Base-by-base conservation (phyloP, 352 stramenopile genomes). In the Globisporangium abappressorium region DNA sequence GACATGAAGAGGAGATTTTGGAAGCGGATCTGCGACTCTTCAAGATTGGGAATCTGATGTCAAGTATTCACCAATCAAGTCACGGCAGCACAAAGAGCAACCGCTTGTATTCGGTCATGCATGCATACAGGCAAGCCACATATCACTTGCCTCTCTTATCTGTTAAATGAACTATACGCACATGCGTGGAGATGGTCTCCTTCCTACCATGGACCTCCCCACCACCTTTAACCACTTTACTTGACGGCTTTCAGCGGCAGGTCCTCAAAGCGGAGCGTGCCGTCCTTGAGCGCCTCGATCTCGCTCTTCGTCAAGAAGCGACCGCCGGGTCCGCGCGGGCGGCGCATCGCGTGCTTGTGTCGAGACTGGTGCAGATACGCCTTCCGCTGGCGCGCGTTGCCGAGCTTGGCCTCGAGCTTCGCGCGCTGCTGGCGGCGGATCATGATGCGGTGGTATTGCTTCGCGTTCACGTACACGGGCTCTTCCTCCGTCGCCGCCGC, bases 401-500 rank as follows among this genome's bases (percentile, higher is more conserved):
- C 85, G 15, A 95, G 75, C 72, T 96, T 94, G 22, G 86, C 84
- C 64, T 96, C 90, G 20, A 95, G 80, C 70, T 97, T 97, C 46
- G 88, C 85, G 46, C 88, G 81, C 70, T 94, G 87, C 64, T 97
- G 84, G 66, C 90, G 83, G 57, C 90, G 88, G 57, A 95, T 88
- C 82, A 97, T 91, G 69, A 97, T 97, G 22, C 90, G 85, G 69
- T 95, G 86, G 70, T 97, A 97, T 70, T 97, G 90, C 77, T 97
- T 97, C 56, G 88, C 90, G 68, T 97, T 97, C 43, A 97, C 90
- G 68, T 96, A 97, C 47, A 97, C 87, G 8, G 89, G 89, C 58
- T 95, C 87, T 71, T 97, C 89, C 38, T 97, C 89, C 3, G 3
- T 33, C 30, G 54, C 28, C 3, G 28, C 54, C 5, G 28, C 7